These are phyloP conservation scores for Penicillium coprophilum DNA, from an alignment of 495 filamentous ascomycete genomes.

Conservation along the genomic window DNA sequence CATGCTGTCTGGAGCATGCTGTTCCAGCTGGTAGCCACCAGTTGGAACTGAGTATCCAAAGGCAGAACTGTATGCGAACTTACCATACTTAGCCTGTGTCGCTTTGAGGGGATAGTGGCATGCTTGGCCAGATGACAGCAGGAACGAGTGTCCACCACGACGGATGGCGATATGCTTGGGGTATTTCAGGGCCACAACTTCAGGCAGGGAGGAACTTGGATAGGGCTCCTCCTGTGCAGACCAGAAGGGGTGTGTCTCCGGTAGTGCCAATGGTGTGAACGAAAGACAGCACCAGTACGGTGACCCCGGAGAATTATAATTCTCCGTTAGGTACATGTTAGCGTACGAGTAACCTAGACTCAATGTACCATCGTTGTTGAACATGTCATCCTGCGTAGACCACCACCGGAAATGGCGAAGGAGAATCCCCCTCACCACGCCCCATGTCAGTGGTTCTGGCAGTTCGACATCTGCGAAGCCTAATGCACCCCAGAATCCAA, in stretches of 20 bases:
- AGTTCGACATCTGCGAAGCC: slow-evolving; percentile 73
- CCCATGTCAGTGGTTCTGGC: slow-evolving; percentile 68
- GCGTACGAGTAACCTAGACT: slow-evolving; percentile 77
- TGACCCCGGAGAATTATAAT: slow-evolving; percentile 74
- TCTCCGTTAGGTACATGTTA: slow-evolving; percentile 77
- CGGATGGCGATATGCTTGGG: slow-evolving; percentile 65
- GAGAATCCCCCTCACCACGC: slow-evolving; percentile 72
- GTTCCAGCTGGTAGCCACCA: slow-evolving; percentile 71
- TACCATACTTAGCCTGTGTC: slow-evolving; percentile 78
- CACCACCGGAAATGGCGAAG: slow-evolving; percentile 76
- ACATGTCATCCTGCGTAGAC: slow-evolving; percentile 70
- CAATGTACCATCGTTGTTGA: slow-evolving; percentile 68
- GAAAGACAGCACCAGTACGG: slow-evolving; percentile 74
- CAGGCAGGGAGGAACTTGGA: slow-evolving; percentile 53
- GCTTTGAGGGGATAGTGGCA: slow-evolving; percentile 78
- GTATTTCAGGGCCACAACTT: slow-evolving; percentile 57
- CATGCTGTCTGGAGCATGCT: slow-evolving; percentile 71
- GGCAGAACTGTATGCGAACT: slow-evolving; percentile 71
- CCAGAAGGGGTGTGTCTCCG: slow-evolving; percentile 73
- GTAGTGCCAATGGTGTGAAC: slow-evolving; percentile 69
- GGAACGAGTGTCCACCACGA: slow-evolving; percentile 65
- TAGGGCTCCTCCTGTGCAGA: slow-evolving; percentile 60
- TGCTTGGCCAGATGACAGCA: slow-evolving; percentile 72
- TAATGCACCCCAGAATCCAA: slow-evolving; percentile 75
- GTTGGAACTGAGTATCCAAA: slow-evolving; percentile 78